These are phyloP conservation scores for Echium plantagineum DNA, from an alignment of 257 asterid genomes.

Conservation along the genomic window DNA sequence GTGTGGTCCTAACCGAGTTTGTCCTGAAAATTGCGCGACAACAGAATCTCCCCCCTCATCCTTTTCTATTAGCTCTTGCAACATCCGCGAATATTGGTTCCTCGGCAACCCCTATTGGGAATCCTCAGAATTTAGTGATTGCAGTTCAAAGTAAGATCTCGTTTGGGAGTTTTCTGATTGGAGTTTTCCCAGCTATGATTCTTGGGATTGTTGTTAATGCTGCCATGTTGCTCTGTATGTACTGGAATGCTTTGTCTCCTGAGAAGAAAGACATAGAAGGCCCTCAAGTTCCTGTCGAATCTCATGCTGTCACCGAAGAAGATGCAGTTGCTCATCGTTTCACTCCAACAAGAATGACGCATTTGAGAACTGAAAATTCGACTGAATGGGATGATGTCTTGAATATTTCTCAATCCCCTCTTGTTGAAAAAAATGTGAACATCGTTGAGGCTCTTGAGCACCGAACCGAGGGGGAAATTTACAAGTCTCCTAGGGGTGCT, in stretches of 20 bases:
- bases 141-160: constrained; percentile 55
- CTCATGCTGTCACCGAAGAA: constrained; percentile 38
- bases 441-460: constrained; percentile 18
- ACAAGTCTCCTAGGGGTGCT: constrained; percentile 9
- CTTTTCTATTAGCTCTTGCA: constrained; percentile 72
- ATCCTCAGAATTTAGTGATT: constrained; percentile 85
- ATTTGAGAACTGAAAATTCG: constrained; percentile 24
- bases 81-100: constrained; percentile 89
- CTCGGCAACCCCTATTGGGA: constrained; percentile 88
- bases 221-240: constrained; percentile 47
- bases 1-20: constrained; percentile 84
- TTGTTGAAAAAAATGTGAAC: constrained; percentile 28
- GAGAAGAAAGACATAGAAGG: constrained; percentile 50
- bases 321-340: constrained; percentile 53
- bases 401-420: constrained; percentile 24
- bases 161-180: constrained; percentile 49
- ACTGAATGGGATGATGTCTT: constrained; percentile 20
- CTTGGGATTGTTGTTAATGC: constrained; percentile 57
- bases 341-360: constrained; percentile 77
- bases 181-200: constrained; percentile 66
- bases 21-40: constrained; percentile 71
- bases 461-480: constrained; percentile 19
- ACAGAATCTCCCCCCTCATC: constrained; percentile 85
- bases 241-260: constrained; percentile 59
- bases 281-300: constrained; percentile 8